Conservation (phyloP, 306 rosid genomes). For the Rubus idaeus region DNA sequence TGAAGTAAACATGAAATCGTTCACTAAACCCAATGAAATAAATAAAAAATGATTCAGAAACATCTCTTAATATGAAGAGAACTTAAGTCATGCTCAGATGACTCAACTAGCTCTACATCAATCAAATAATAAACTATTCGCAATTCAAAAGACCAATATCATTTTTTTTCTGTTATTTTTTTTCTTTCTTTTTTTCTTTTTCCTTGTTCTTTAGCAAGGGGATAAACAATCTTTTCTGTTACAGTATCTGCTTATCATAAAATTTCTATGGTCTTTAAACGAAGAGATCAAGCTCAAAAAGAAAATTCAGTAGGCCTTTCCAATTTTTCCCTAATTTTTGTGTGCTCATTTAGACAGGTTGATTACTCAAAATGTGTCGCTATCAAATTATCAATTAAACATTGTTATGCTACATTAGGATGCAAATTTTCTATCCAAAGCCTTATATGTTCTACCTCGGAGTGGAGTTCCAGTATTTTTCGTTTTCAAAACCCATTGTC, state of each 20-base stretch:
- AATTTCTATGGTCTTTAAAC: neutral
- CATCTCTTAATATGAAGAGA: neutral
- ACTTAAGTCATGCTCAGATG: neutral
- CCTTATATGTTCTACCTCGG: neutral
- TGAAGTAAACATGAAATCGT: neutral
- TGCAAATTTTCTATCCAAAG: neutral
- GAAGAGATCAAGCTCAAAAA: neutral
- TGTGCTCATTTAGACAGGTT: neutral
- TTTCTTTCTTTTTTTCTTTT: neutral
- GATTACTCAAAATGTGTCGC: neutral
- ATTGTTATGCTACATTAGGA: neutral
- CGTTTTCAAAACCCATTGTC: neutral
- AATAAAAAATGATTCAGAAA: neutral
- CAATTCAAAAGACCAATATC: neutral
- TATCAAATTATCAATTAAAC: neutral
- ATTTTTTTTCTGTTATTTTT: neutral
- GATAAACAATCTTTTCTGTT: neutral
- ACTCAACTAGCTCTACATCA: neutral
- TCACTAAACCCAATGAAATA: neutral
- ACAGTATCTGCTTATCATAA: neutral
- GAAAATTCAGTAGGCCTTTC: neutral
- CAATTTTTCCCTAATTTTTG: neutral
- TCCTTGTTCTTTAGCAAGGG: neutral
- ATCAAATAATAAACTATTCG: neutral
- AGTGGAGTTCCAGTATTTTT: neutral